Evolutionary conservation across 495 filamentous ascomycete genomes (phyloP), one percentile per base, ranked within the genome.

Genomic region (Penicillium roqueforti): DNA sequence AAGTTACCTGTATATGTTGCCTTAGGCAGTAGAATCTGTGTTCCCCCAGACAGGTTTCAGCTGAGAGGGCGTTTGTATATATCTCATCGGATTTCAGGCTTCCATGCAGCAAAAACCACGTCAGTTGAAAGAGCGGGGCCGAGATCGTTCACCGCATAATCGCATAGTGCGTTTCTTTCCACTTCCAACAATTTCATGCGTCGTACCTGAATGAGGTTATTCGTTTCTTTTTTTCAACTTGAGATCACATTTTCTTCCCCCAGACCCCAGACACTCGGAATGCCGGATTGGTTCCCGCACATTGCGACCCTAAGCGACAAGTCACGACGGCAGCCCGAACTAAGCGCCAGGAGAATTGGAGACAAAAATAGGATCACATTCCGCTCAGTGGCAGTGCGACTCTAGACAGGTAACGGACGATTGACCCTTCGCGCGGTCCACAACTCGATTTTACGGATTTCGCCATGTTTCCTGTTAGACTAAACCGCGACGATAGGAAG

Each of bases 391-490:
- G 55, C 52, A 50, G 49, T 51, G 40, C 50, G 52, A 40, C 47
- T 45, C 23, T 14, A 29, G 16, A 31, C 38, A 60, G 57, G 43
- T 42, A 48, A 50, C 26, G 29, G 39, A 46, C 42, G 55, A 39
- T 57, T 47, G 59, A 65, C 58, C 19, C 28, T 55, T 37, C 29
- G 56, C 61, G 53, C 28, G 57, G 26, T 61, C 61, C 62, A 55
- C 51, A 36, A n/a, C 56, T 61, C 65, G 59, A 64, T 58, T 65
- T 62, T 57, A 55, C 65, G 53, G 63, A 66, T 54, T 57, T 63
- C 62, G 65, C 62, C 68, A 77, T 76, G 72, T 74, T 74, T 52
- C 73, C 72, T 50, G 60, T 72, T 53, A 76, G 72, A 70, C 65
- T 66, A 63, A 74, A 73, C 60, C 68, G 67, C 55, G 61, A 72